Base-by-base conservation (phyloP, 371 early-diverging fungal genomes). In the Haplosporangium sp. region DNA sequence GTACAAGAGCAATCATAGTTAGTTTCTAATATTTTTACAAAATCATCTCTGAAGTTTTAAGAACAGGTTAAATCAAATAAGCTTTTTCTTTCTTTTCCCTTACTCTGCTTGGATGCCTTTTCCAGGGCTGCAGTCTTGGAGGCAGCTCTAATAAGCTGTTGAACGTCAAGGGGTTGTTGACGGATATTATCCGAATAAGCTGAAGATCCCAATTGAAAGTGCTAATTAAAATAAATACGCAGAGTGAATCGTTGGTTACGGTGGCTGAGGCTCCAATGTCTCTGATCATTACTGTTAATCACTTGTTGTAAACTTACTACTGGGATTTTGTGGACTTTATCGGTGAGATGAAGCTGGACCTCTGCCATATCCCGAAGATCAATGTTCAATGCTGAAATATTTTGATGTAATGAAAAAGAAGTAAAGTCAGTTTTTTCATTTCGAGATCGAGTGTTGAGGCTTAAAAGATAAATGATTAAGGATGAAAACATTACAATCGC, bases 401-500 rank as follows among this genome's bases (percentile, higher is more conserved):
- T 38, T 4, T 3, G 2, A 38, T 38, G 2, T 19, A 3, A 2
- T 3, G 40, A 40, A 19, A 1, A 20, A 20, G 15, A 38, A 39
- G 4, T 40, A 38, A 27, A 4, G 9, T 59, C n/a, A 40, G 40
- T 34, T 48, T 47, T 58, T 7, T 11, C 40, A 15, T 19, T 45
- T 5, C 27, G 50, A n/a, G 7, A 50, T 15, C n/a, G n/a, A 34
- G 39, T 42, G 6, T 20, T 1, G 65, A 15, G 20, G 48, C 27
- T 8, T 47, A 45, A 15, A 45, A 45, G 1, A n/a, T 50, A 9
- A 44, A 10, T 27, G 20, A 55, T 34, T 34, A 34, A 17, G 34
- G n/a, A 15, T n/a, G n/a, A 50, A 8, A 11, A 35, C 78, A 4
- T 83, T 86, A 93, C 94, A 85, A 48, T 87, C 83, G 84, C 98